phyloP scores from a whole-genome alignment of 2,329 filamentous ascomycete genomes.

The Epichloe sylvatica region DNA sequence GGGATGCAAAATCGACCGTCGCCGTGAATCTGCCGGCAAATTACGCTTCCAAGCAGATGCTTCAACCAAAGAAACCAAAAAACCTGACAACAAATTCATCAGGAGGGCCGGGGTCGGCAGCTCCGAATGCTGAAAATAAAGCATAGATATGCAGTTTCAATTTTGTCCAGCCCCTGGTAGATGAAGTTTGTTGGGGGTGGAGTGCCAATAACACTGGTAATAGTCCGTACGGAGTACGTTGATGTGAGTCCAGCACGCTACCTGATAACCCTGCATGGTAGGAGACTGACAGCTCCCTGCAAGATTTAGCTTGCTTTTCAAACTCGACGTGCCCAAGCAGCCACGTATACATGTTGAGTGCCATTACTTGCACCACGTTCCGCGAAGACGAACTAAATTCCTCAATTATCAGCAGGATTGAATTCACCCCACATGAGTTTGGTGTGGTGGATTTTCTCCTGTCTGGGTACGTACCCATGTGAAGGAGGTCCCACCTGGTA shows the following conservation, averaged over 20 bases:
- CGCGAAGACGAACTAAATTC: no score
- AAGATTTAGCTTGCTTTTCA: no score
- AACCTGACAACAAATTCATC: neutral
- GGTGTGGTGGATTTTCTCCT: neutral
- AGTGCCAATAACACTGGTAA: no score
- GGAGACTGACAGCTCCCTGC: neutral
- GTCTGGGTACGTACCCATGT: no score
- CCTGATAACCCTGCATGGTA: neutral
- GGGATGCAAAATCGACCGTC: conserved; percentile 32
- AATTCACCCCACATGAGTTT: neutral
- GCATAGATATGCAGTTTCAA: neutral
- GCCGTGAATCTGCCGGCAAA: conserved; percentile 31
- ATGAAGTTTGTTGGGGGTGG: no score
- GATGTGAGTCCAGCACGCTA: neutral
- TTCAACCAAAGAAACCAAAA: conserved; percentile 6
- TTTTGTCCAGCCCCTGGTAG: no score
- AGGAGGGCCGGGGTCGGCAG: neutral
- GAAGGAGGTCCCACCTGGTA: neutral
- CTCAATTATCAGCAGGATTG: neutral
- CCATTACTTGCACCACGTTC: no score
- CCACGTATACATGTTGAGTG: no score
- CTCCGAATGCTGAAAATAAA: neutral
- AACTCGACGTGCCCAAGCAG: no score
- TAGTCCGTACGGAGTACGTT: neutral
- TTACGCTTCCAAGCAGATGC: conserved; percentile 19